A percentile compares a stretch with the other conserved stretches of the same genome.
These are phyloP conservation scores for Monilinia aucupariae DNA, from an alignment of 2,329 filamentous ascomycete species.

Conservation along the genomic window DNA sequence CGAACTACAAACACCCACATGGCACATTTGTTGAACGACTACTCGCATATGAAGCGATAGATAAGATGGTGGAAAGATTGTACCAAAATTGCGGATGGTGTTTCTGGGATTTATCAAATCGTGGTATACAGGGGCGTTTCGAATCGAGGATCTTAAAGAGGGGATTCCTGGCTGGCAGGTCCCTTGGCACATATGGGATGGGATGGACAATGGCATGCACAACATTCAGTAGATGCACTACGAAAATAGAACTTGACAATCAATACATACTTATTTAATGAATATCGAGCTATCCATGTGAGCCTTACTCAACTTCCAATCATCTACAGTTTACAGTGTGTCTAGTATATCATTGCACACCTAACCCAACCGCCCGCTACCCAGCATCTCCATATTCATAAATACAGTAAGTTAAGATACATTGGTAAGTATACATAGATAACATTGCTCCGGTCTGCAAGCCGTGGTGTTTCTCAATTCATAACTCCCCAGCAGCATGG, in stretches of 20 bases:
- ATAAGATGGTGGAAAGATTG: background rate
- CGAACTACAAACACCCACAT: constrained; percentile 37
- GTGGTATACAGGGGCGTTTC: background rate
- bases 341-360: background rate
- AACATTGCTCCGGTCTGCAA: background rate
- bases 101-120: background rate
- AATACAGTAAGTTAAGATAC: background rate
- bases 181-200: background rate
- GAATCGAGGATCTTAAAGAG: background rate
- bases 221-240: background rate
- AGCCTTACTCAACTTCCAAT: too few species aligned
- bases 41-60: constrained; percentile 30
- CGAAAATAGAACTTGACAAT: background rate
- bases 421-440: background rate
- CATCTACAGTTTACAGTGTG: background rate
- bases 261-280: background rate
- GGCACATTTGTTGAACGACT: constrained; percentile 34
- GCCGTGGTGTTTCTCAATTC: background rate
- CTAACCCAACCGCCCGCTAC: background rate
- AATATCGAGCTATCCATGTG: background rate
- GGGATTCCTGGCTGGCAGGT: background rate
- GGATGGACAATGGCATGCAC: background rate
- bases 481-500: background rate
- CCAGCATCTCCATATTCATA: background rate
- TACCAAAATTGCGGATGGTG: constrained; percentile 4